Evolutionary conservation across 768 basidiomycete species (phyloP).

Genomic region (Nidula microcarpa): DNA sequence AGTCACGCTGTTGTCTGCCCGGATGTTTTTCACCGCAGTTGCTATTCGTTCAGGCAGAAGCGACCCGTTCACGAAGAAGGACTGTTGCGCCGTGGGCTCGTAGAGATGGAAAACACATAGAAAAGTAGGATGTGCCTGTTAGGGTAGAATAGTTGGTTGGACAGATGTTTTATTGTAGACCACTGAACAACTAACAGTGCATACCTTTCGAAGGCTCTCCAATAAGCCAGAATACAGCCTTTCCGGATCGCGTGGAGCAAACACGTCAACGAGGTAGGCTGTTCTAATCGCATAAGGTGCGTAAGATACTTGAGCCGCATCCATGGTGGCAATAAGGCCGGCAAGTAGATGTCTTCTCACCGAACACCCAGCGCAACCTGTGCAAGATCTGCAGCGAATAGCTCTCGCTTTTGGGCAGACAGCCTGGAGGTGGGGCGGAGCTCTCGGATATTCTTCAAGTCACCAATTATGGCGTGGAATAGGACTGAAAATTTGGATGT

Average conservation of each 20-base stretch:
- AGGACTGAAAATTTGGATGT: not conserved
- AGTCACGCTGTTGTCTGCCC: conserved; percentile 4
- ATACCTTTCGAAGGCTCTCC: conserved; percentile 31
- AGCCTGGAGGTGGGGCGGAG: not conserved
- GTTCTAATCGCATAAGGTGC: conserved; percentile 22
- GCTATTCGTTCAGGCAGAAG: conserved; percentile 13
- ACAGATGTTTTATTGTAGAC: no score
- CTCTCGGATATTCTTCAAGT: not conserved
- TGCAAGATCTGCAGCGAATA: conserved; percentile 36
- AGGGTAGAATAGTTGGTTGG: not conserved
- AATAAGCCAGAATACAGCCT: conserved; percentile 32
- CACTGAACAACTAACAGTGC: no score
- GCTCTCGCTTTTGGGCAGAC: not conserved
- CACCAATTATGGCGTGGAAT: not conserved
- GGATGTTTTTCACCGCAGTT: not conserved
- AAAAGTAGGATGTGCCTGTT: conserved; percentile 25
- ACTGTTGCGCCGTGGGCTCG: conserved; percentile 44
- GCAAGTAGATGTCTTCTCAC: conserved; percentile 19
- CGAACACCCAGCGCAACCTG: conserved; percentile 39
- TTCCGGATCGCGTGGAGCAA: conserved; percentile 30
- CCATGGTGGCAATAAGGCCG: not conserved
- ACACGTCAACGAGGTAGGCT: conserved; percentile 49
- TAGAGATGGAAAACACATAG: conserved; percentile 38
- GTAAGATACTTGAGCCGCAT: not conserved
- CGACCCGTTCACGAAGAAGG: conserved; percentile 49